These are phyloP conservation scores for Steccherinum ochraceum DNA, from an alignment of 768 basidiomycete genomes.

Conservation along the genomic window DNA sequence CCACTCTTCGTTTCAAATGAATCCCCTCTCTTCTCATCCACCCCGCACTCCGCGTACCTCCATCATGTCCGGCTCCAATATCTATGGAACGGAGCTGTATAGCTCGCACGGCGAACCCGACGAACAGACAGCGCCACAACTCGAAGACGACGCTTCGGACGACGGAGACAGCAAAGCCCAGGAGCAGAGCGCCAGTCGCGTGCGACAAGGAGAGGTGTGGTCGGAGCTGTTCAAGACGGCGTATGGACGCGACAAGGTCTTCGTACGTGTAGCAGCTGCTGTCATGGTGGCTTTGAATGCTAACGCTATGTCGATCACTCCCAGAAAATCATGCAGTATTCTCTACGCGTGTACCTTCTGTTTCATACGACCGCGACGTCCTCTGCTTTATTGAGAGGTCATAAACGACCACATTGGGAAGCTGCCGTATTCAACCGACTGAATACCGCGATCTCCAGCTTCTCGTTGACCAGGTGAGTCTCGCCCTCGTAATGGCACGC, in stretches of 20 bases:
- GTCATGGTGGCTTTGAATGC: background rate
- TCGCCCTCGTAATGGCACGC: background rate
- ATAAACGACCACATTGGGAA: conserved; percentile 47
- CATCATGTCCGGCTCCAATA: conserved; percentile 28
- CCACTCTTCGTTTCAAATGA: conserved; percentile 66
- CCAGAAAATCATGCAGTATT: conserved; percentile 86
- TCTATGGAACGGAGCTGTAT: conserved; percentile 37
- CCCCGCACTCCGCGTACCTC: conserved; percentile 70
- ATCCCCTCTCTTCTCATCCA: conserved; percentile 73
- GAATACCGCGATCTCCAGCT: conserved; percentile 52
- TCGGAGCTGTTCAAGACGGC: conserved; percentile 73
- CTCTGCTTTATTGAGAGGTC: conserved; percentile 40
- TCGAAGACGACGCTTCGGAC: conserved; percentile 19
- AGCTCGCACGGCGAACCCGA: conserved; percentile 36
- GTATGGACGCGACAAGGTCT: conserved; percentile 77
- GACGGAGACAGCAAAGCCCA: conserved; percentile 25
- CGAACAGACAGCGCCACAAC: conserved; percentile 17
- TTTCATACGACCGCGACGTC: conserved; percentile 53
- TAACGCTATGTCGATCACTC: background rate
- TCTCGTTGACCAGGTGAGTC: conserved; percentile 69
- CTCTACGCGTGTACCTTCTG: conserved; percentile 65
- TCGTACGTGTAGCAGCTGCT: conserved; percentile 44
- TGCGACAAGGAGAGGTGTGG: conserved; percentile 68
- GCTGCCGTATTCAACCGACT: conserved; percentile 52
- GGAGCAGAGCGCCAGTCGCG: conserved; percentile 7